Evolutionary conservation across 2,329 filamentous ascomycete species (phyloP).

Genomic region (Fusarium mangiferae): DNA sequence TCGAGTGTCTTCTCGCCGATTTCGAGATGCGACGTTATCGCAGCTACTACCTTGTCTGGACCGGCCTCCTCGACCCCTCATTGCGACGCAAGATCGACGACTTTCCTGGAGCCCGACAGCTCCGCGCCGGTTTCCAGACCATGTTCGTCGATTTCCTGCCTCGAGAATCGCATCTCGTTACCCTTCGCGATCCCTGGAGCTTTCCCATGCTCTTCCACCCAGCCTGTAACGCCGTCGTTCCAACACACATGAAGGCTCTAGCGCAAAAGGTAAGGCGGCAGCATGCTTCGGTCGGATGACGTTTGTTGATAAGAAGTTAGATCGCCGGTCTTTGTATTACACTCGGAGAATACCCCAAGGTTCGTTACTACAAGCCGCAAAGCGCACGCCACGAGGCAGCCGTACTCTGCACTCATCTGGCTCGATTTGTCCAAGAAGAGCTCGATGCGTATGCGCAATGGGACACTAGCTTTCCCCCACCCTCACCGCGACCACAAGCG

Average conservation of each 20-base stretch:
- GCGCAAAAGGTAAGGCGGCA: slow-evolving; percentile 79
- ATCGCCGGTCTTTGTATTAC: slow-evolving; percentile 79
- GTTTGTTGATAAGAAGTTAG: slow-evolving; percentile 35
- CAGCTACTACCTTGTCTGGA: slow-evolving; percentile 87
- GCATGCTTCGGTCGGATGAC: background rate
- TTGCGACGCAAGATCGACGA: slow-evolving; percentile 80
- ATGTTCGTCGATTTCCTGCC: slow-evolving; percentile 91
- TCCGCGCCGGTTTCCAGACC: slow-evolving; percentile 83
- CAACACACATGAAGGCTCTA: slow-evolving; percentile 82
- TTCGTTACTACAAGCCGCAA: slow-evolving; percentile 87
- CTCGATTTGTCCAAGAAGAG: slow-evolving; percentile 90
- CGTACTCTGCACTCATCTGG: slow-evolving; percentile 87
- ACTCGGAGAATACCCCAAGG: slow-evolving; percentile 91
- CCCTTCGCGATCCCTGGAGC: slow-evolving; percentile 94
- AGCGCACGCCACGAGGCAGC: slow-evolving; percentile 84
- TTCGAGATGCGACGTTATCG: slow-evolving; percentile 86
- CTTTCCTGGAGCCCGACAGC: slow-evolving; percentile 73
- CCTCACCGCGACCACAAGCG: slow-evolving; percentile 79
- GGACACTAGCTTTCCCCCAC: slow-evolving; percentile 85
- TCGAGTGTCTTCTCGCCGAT: slow-evolving; percentile 94
- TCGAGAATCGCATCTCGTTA: slow-evolving; percentile 89
- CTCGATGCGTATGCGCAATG: slow-evolving; percentile 88
- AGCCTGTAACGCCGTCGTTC: slow-evolving; percentile 84
- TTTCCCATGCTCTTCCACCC: slow-evolving; percentile 94
- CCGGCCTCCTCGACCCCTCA: slow-evolving; percentile 74